Conservation (phyloP, 441 rosid species). For the Populus hybrid region DNA sequence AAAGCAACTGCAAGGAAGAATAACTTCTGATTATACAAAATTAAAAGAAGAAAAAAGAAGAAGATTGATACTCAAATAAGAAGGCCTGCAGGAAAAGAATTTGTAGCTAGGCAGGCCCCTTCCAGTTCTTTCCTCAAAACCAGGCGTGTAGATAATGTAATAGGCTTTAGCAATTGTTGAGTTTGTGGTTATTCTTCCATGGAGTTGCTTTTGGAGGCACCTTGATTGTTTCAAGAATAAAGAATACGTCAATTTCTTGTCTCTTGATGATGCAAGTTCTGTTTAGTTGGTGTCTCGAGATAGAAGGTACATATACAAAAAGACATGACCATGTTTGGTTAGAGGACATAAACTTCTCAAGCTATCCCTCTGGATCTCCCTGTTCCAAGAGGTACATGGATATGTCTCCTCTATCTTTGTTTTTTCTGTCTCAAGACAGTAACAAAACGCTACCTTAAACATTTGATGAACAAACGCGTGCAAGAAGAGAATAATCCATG, state of each 20-base stretch:
- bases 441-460: neutral
- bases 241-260: neutral
- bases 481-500: neutral
- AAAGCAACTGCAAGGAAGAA: conserved; percentile 17
- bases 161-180: neutral
- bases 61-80: neutral
- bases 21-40: neutral
- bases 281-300: neutral
- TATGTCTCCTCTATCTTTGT: neutral
- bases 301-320: neutral
- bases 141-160: neutral
- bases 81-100: neutral
- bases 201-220: neutral
- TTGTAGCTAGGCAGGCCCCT: neutral
- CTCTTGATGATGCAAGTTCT: neutral
- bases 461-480: too few relatives aligned
- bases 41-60: neutral
- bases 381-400: neutral
- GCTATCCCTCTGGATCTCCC: too few relatives aligned
- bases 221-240: neutral
- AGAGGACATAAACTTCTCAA: too few relatives aligned
- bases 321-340: neutral
- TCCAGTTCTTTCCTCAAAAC: neutral
- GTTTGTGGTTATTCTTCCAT: neutral
- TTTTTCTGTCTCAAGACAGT: neutral